Conservation (phyloP, 2,329 filamentous ascomycete species). For the Madurella fahalii region DNA sequence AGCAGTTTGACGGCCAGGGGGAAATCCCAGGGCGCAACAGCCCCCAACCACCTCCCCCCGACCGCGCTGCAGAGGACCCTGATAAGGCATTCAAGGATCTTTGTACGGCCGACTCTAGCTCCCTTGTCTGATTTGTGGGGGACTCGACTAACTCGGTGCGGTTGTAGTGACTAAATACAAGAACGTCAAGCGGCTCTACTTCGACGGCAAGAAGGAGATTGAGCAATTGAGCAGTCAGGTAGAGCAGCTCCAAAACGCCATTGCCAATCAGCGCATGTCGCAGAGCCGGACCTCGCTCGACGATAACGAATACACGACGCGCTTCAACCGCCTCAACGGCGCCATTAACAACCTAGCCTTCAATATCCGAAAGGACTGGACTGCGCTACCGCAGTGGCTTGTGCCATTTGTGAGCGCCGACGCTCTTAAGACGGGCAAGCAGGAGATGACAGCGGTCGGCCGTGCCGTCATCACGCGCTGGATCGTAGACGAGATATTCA, state of each 20-base stretch:
- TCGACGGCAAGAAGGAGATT: conserved; percentile 90
- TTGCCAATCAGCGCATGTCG: conserved; percentile 92
- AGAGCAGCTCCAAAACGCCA: conserved; percentile 92
- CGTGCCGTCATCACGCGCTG: conserved; percentile 84
- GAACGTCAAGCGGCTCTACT: conserved; percentile 96
- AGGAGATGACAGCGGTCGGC: conserved; percentile 96
- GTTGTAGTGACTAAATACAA: conserved; percentile 85
- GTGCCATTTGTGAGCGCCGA: conserved; percentile 76
- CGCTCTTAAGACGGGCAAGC: conserved; percentile 79
- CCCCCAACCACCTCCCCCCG: conserved; percentile 47
- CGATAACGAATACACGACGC: conserved; percentile 85
- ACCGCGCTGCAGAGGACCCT: conserved; percentile 41
- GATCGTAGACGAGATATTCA: conserved; percentile 87
- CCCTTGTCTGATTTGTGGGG: not conserved
- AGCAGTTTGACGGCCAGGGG: conserved; percentile 43
- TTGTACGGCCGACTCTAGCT: conserved; percentile 37
- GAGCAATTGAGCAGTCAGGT: conserved; percentile 83
- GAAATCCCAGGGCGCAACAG: conserved; percentile 52
- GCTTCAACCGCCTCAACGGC: conserved; percentile 87
- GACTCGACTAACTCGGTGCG: conserved; percentile 33
- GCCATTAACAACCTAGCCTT: conserved; percentile 93
- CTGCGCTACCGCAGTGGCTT: conserved; percentile 74
- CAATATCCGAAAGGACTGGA: conserved; percentile 95
- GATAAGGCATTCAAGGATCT: conserved; percentile 57
- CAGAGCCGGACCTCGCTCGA: conserved; percentile 92